These are phyloP conservation scores for Isatis lusitanica DNA, from an alignment of 441 rosid genomes.

Conservation along the genomic window DNA sequence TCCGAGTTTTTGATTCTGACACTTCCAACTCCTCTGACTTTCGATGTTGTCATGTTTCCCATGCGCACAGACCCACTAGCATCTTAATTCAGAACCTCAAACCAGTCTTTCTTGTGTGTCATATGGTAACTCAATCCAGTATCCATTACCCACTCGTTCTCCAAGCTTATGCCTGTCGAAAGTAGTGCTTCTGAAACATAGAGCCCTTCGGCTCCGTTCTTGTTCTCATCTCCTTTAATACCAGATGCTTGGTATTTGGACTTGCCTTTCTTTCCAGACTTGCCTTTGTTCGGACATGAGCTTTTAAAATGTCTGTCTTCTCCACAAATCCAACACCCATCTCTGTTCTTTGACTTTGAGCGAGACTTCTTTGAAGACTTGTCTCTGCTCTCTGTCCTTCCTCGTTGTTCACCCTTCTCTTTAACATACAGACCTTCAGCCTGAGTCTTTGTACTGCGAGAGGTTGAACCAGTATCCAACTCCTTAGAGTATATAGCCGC, in stretches of 20 bases:
- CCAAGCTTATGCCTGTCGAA: background rate
- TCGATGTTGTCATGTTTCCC: background rate
- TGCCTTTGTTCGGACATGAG: background rate
- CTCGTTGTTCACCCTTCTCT: too few relatives aligned
- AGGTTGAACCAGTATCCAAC: background rate
- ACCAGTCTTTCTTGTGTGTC: background rate
- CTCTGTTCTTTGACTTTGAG: background rate
- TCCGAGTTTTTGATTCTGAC: background rate
- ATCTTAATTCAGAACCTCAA: background rate
- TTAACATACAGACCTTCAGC: background rate
- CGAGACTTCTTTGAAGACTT: background rate
- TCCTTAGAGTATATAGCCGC: background rate
- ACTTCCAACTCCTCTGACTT: background rate
- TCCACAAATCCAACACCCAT: background rate
- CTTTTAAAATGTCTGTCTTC: background rate
- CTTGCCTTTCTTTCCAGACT: background rate
- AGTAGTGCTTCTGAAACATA: background rate
- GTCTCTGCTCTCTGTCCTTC: too few relatives aligned
- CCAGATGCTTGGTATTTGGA: background rate
- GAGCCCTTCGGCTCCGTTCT: rapidly evolving
- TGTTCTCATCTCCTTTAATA: background rate
- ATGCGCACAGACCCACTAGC: background rate
- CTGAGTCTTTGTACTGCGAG: background rate
- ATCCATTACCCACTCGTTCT: background rate
- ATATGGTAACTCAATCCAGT: background rate